These are phyloP conservation scores for Tolypocladium ovalisporum DNA, from an alignment of 2,329 filamentous ascomycete genomes.

Conservation along the genomic window DNA sequence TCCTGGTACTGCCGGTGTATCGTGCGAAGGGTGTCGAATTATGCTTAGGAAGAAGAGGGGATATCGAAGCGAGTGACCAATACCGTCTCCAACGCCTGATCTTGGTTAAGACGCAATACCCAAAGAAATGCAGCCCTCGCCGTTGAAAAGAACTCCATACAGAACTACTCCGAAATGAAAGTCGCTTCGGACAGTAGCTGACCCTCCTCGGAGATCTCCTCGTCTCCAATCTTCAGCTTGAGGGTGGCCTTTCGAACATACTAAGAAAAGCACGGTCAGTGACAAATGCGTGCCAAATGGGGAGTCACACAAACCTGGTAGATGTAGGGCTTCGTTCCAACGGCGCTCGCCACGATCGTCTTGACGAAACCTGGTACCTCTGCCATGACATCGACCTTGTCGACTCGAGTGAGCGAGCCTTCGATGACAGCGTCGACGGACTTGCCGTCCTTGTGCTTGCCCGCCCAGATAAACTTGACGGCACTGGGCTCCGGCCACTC, in stretches of 20 bases:
- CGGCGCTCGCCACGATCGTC: constrained; percentile 77
- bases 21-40: background rate
- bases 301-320: constrained; percentile 61
- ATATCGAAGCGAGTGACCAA: constrained; percentile 13
- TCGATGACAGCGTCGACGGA: constrained; percentile 58
- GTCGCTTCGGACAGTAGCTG: constrained; percentile 79
- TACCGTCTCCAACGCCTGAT: constrained; percentile 13
- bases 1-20: background rate
- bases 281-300: background rate
- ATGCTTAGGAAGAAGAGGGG: constrained; percentile 4
- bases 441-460: constrained; percentile 67
- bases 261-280: constrained; percentile 31
- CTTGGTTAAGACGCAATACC: constrained; percentile 7
- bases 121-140: constrained; percentile 4
- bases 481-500: constrained; percentile 81
- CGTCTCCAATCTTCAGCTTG: constrained; percentile 76
- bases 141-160: background rate
- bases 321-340: constrained; percentile 92
- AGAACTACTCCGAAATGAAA: constrained; percentile 64
- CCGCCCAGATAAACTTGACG: constrained; percentile 67
- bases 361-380: constrained; percentile 95
- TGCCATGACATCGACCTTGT: constrained; percentile 86
- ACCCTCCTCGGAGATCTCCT: constrained; percentile 69
- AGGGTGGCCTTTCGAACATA: constrained; percentile 62
- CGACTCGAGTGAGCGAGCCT: constrained; percentile 57